Evolutionary conservation across 768 basidiomycete genomes (phyloP).

Genomic region (Boletus tomentosulus): DNA sequence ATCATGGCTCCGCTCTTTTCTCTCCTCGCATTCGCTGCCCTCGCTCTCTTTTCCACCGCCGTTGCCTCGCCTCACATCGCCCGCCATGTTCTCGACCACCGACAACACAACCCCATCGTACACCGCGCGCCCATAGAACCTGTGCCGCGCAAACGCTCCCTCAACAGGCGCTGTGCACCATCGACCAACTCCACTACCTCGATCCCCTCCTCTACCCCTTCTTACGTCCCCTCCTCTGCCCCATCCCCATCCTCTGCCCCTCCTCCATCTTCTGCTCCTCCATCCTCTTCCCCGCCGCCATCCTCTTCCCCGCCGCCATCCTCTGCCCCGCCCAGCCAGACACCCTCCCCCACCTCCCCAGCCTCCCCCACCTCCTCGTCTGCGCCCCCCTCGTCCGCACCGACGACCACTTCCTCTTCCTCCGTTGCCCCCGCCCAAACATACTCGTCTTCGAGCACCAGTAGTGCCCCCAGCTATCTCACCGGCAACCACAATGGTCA

Average conservation of each 20-base stretch:
- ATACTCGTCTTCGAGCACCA: constrained; percentile 6
- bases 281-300: background rate
- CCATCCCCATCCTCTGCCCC: background rate
- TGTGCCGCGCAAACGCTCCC: constrained; percentile 21
- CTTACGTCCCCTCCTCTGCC: background rate
- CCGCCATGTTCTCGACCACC: constrained; percentile 23
- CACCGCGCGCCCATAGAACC: background rate
- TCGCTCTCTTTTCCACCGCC: constrained; percentile 38
- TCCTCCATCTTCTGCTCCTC: background rate
- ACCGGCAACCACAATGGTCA: constrained; percentile 48
- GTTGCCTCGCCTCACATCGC: constrained; percentile 36
- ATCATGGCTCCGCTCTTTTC: constrained; percentile 37
- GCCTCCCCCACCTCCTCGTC: background rate
- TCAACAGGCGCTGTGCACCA: constrained; percentile 26
- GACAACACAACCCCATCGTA: constrained; percentile 15
- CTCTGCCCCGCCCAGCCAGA: background rate
- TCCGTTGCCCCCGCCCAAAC: constrained; percentile 15
- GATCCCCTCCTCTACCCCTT: background rate
- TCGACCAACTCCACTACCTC: constrained; percentile 15
- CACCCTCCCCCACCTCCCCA: background rate
- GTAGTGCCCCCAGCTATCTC: constrained; percentile 37
- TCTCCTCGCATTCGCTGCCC: constrained; percentile 39
- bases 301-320: background rate
- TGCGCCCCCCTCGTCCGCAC: background rate
- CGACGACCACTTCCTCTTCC: constrained; percentile 1